phyloP scores from a whole-genome alignment of 1,284 basidiomycete genomes.

The Heterobasidion irregulare region DNA sequence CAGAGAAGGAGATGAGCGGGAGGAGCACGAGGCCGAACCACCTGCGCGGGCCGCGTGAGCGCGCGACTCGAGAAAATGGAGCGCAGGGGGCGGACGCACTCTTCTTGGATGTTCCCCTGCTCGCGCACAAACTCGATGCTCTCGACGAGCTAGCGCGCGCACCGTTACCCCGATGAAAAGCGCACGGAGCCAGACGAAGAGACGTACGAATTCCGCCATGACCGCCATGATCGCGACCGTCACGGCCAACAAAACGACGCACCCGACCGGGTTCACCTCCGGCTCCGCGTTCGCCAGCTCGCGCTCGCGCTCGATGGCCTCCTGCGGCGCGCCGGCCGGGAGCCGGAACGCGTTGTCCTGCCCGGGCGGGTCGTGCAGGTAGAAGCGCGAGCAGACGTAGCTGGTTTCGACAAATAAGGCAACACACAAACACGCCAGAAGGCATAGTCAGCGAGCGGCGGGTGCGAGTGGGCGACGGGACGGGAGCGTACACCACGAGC shows the following conservation, averaged over 20 bases:
- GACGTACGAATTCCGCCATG: slow-evolving; percentile 59
- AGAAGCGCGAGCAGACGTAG: slow-evolving; percentile 49
- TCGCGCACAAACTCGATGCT: slow-evolving; percentile 49
- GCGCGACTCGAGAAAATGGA: neutral
- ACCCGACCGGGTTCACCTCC: slow-evolving; percentile 52
- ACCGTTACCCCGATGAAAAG: neutral
- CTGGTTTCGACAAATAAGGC: neutral
- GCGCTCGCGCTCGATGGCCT: slow-evolving; percentile 31
- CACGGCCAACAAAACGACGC: slow-evolving; percentile 39
- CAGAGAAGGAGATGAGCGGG: slow-evolving; percentile 62
- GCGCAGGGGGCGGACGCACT: slow-evolving; percentile 14
- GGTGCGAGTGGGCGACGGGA: neutral
- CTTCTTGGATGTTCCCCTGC: slow-evolving; percentile 30
- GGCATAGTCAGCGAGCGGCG: neutral
- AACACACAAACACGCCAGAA: neutral
- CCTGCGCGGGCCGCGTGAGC: neutral
- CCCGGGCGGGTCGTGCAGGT: slow-evolving; percentile 60
- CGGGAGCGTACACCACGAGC: slow-evolving; percentile 47
- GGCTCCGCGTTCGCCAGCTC: slow-evolving; percentile 37
- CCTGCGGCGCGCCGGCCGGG: slow-evolving; percentile 32
- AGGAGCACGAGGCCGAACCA: slow-evolving; percentile 68
- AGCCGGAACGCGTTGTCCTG: slow-evolving; percentile 37
- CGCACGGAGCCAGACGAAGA: neutral
- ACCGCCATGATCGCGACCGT: slow-evolving; percentile 53
- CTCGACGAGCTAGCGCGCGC: slow-evolving; percentile 41